Evolutionary conservation across 2,329 filamentous ascomycete genomes (phyloP).

Genomic region (Peltaster fructicola): DNA sequence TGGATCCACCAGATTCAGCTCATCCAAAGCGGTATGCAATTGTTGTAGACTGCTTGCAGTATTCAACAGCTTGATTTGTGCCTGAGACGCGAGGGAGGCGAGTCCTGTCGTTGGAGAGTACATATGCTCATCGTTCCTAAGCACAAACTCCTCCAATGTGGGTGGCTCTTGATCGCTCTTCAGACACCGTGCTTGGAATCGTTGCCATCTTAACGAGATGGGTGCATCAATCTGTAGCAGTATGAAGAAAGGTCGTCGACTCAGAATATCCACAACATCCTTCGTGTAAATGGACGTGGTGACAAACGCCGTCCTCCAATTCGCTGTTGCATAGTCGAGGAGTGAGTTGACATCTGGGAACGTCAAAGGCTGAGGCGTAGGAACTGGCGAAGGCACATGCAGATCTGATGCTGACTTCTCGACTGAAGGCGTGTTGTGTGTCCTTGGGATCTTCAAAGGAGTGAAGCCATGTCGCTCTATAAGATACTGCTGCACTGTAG

Average conservation of each 20-base stretch:
- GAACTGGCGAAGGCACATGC: constrained; percentile 15
- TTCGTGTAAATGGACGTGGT: constrained; percentile 68
- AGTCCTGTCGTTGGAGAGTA: constrained; percentile 49
- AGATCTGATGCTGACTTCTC: constrained; percentile 25
- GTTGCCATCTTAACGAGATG: constrained; percentile 63
- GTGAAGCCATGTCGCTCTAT: constrained; percentile 70
- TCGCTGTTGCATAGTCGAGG: constrained; percentile 67
- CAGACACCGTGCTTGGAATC: constrained; percentile 46
- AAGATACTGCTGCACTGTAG: constrained; percentile 74
- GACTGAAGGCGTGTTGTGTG: constrained; percentile 20
- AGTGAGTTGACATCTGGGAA: constrained; percentile 51
- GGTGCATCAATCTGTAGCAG: constrained; percentile 85
- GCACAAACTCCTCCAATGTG: constrained; percentile 40
- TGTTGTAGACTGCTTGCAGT: constrained; percentile 50
- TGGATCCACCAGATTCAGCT: constrained; percentile 59
- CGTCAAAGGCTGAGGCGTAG: constrained; percentile 5
- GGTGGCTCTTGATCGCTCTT: constrained; percentile 27
- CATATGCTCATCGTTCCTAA: constrained; percentile 54
- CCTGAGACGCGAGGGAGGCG: constrained; percentile 60
- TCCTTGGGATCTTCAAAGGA: constrained; percentile 42
- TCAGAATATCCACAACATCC: constrained; percentile 52
- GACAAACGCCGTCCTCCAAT: constrained; percentile 73
- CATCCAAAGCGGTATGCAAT: constrained; percentile 53
- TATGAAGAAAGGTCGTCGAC: constrained; percentile 77
- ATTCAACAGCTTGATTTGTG: constrained; percentile 75